Conservation (phyloP, 805 yeast genomes). For the Lipomyces japonicus region DNA sequence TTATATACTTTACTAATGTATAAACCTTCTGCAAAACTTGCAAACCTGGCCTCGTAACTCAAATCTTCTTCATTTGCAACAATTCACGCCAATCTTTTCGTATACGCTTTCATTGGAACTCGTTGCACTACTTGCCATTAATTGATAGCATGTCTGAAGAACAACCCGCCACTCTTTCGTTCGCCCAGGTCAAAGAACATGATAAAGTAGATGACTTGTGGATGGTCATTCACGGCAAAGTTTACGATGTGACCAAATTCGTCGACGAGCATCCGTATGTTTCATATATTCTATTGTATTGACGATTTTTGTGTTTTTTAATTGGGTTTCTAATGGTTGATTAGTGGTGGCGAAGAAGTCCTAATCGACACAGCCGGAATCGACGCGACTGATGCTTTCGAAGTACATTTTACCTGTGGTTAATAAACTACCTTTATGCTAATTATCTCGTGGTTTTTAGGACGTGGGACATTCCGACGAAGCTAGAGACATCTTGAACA, state of each 20-base stretch:
- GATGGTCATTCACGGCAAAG: constrained; percentile 68
- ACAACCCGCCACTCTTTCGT: no score
- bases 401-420: constrained; percentile 40
- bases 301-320: not conserved
- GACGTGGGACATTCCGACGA: constrained; percentile 98
- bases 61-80: no score
- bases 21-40: no score
- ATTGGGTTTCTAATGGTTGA: not conserved
- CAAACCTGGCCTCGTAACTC: no score
- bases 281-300: not conserved
- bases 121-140: no score
- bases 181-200: constrained; percentile 38
- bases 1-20: no score
- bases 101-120: no score
- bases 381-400: constrained; percentile 67
- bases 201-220: constrained; percentile 55
- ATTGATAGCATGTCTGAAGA: no score
- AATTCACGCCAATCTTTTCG: no score
- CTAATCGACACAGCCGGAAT: constrained; percentile 73
- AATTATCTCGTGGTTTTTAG: constrained; percentile 36
- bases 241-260: constrained; percentile 58
- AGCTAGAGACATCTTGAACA: constrained; percentile 72
- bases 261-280: constrained; percentile 56
- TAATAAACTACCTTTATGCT: not conserved
- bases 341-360: constrained; percentile 74